phyloP scores from a whole-genome alignment of 306 rosid genomes.

The Vigna unguiculata region DNA sequence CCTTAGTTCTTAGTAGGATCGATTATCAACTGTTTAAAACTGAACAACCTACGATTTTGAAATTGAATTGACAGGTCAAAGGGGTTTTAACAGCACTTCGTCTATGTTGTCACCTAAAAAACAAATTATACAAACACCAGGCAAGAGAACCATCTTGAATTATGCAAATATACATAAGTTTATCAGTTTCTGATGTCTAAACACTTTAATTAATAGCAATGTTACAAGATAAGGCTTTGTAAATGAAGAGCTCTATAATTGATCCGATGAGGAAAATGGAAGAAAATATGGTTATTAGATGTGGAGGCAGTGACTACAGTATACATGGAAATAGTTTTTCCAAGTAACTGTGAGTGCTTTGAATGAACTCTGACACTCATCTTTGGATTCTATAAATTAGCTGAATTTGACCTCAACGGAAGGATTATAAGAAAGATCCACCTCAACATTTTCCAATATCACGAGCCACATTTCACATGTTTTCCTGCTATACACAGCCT shows the following conservation, averaged over 20 bases:
- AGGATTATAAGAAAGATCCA: constrained; percentile 49
- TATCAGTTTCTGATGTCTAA: neutral
- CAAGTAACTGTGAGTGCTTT: constrained; percentile 48
- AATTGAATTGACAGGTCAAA: neutral
- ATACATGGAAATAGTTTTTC: constrained; percentile 33
- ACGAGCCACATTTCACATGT: constrained; percentile 95
- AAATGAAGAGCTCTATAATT: neutral
- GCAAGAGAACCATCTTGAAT: neutral
- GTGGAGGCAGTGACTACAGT: constrained; percentile 58
- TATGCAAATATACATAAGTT: neutral
- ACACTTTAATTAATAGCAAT: neutral
- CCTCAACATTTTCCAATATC: constrained; percentile 71
- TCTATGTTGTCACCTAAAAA: neutral
- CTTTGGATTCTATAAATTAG: constrained; percentile 61
- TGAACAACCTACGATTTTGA: neutral
- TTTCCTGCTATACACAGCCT: constrained; percentile 63
- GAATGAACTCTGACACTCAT: constrained; percentile 57
- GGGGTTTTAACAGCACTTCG: neutral
- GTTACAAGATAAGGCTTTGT: neutral
- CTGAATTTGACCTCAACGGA: constrained; percentile 42
- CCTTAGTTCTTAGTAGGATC: neutral
- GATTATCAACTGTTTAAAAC: neutral
- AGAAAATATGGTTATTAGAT: constrained; percentile 42
- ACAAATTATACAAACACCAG: neutral
- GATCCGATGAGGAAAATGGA: neutral